These are phyloP conservation scores for Flaveria linearis DNA, from an alignment of 129 eudicot species.

Conservation along the genomic window DNA sequence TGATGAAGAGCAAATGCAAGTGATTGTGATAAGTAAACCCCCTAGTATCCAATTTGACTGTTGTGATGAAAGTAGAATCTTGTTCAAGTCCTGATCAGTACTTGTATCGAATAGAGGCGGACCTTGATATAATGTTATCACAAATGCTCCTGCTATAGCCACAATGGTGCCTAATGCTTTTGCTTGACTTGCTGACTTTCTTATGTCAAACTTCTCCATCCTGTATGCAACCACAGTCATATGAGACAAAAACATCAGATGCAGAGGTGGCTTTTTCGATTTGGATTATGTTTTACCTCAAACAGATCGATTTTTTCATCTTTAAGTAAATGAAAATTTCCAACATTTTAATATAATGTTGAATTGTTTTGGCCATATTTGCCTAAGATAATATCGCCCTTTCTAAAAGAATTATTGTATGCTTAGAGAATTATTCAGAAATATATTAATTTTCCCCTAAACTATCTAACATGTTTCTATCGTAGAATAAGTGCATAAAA, in stretches of 20 bases:
- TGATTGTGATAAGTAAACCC: slow-evolving; percentile 45
- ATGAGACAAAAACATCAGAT: neutral
- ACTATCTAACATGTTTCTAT: neutral
- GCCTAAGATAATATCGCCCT: neutral
- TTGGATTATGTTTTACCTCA: neutral
- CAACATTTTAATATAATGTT: neutral
- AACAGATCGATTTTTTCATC: neutral
- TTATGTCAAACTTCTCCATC: slow-evolving; percentile 45
- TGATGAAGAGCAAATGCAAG: slow-evolving; percentile 48
- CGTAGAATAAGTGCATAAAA: neutral
- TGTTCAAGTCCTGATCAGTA: slow-evolving; percentile 26
- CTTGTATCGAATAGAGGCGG: slow-evolving; percentile 26
- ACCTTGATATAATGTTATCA: slow-evolving; percentile 53
- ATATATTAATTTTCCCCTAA: neutral
- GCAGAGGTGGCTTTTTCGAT: neutral
- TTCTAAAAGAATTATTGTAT: neutral
- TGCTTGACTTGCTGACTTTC: slow-evolving; percentile 51
- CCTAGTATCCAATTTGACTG: slow-evolving; percentile 61
- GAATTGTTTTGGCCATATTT: neutral
- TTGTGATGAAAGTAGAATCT: slow-evolving; percentile 33
- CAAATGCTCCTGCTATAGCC: slow-evolving; percentile 53
- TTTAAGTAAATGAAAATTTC: neutral
- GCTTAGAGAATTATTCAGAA: neutral
- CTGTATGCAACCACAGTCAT: slow-evolving; percentile 18
- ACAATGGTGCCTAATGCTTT: slow-evolving; percentile 49